A percentile compares a stretch with the other conserved stretches of the same genome.
Evolutionary conservation across 1,284 basidiomycete species (phyloP).

Genomic region (Salmacisia buchloeana): DNA sequence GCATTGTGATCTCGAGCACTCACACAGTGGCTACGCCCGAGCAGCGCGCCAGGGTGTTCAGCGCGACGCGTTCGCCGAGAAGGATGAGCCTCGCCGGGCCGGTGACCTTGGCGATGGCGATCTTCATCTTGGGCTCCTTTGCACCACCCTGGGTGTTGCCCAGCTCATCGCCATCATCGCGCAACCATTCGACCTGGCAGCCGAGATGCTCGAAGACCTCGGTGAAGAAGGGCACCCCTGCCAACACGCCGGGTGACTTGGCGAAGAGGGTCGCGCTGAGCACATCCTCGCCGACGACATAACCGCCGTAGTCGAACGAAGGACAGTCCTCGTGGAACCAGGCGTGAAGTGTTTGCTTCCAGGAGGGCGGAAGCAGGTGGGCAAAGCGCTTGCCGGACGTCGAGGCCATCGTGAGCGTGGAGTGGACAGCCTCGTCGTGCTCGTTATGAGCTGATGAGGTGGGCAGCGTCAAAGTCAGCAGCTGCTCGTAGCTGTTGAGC

Average conservation of each 20-base stretch:
- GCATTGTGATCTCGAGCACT: conserved; percentile 30
- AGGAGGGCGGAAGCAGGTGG: conserved; percentile 41
- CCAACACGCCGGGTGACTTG: conserved; percentile 75
- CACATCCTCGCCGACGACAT: conserved; percentile 84
- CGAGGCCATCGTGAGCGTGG: too few species aligned
- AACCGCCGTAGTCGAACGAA: conserved; percentile 94
- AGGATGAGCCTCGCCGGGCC: conserved; percentile 82
- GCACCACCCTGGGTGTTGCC: neutral
- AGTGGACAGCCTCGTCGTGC: too few species aligned
- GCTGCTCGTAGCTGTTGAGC: too few species aligned
- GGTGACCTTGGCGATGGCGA: conserved; percentile 73
- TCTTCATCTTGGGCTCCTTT: conserved; percentile 58
- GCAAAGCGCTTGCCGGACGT: conserved; percentile 19
- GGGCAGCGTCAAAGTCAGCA: too few species aligned
- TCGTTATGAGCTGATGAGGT: too few species aligned
- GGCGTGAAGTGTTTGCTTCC: conserved; percentile 65
- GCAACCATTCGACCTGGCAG: conserved; percentile 90
- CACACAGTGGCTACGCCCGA: conserved; percentile 93
- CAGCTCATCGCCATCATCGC: conserved; percentile 71
- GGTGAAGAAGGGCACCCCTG: conserved; percentile 90
- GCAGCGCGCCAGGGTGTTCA: conserved; percentile 90
- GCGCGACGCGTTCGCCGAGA: conserved; percentile 87
- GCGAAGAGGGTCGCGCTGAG: conserved; percentile 84
- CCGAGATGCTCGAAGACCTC: conserved; percentile 85
- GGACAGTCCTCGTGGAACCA: conserved; percentile 95